Base-by-base conservation (phyloP, 2,329 filamentous ascomycete species). In the Teratosphaeria nubilosa region DNA sequence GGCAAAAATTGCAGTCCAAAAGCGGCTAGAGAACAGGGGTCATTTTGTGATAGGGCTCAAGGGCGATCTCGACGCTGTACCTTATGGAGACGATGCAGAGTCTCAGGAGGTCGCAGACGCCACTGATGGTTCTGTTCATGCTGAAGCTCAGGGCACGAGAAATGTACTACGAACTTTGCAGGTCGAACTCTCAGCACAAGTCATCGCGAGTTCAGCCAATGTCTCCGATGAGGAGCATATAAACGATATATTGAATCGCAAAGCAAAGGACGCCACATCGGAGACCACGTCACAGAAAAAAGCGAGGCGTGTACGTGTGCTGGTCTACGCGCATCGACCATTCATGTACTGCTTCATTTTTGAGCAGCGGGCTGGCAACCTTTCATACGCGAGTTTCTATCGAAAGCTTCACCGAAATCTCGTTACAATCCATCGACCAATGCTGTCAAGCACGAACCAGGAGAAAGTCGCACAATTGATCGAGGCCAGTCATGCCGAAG, bases 271-370 rank as follows among this genome's bases (percentile, higher is more conserved):
- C 34, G 25, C 51, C 51, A 50, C 22, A 45, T 31, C 25, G n/a
- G 30, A 24, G n/a, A 53, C 34, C 53, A 32, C 22, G 14, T 31
- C 54, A 25, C 5, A 27, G 32, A 56, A 37, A 20, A 54, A 58
- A 13, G 50, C 53, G 53, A 60, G 65, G 10, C 66, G 77, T 25
- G 71, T 91, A 50, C 82, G 86, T 0, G 85, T 89, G 1, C 80
- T 91, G 6, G 81, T 91, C 54, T 91, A 91, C 68, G 81, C 86
- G 52, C 77, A 85, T 69, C 82, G 80, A 25, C 89, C 89, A 0
- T 92, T 92, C 72, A 81, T 92, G 53, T 91, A 88, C 69, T 82
- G 86, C 1, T 86, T 94, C 60, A 76, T 94, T 3, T 92, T 92
- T 70, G 74, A 80, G 53, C 75, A 80, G 50, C 77, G 78, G 53